Base-by-base conservation (phyloP, 352 stramenopile genomes). In the Globisporangium orthogonon region DNA sequence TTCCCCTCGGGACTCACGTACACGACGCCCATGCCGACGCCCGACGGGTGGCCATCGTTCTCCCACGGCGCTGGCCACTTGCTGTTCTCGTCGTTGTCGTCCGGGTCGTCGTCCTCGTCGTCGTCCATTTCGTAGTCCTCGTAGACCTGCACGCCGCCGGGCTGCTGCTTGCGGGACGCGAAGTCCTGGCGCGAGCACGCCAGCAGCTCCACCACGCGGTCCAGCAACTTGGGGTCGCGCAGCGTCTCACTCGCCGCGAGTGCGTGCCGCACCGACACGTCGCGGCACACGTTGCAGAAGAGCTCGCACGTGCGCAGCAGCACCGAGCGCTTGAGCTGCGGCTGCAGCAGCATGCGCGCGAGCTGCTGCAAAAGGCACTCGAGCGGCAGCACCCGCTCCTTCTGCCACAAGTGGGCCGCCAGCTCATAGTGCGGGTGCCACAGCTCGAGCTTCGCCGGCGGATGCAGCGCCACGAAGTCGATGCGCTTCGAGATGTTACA, bases 21-120 rank as follows among this genome's bases (percentile, higher is more conserved):
- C 40, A 93, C 81, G 30, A 91, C 73, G 41, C 83, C 83, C 74
- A 93, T 89, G 40, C 80, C 80, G 6, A 89, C 62, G 23, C 80
- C 77, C 2, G 77, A 89, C 0, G 78, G 73, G 23, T 85, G 61
- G 4, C 78, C 78, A 39, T 91, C 76, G 61, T 72, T 91, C 48
- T 92, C 82, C 82, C 82, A 92, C 7, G 82, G 79, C 30, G 77
- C 82, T 0, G 82, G 79, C 82, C 82, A 92, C 18, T 74, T 70
- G 35, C 70, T 78, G 44, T 50, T 67, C 18, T 76, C 76, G 46
- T 86, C 76, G 13, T 81, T 65, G 18, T 65, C 67, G 13, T 87
- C 67, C 5, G 75, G 76, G 39, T 76, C 69, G 31, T 78, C 67
- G 43, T 75, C 69, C 4, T 78, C 73, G 39, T 86, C 75, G 7